Evolutionary conservation across 2,329 filamentous ascomycete genomes (phyloP).

Genomic region (Aspergillus felis): DNA sequence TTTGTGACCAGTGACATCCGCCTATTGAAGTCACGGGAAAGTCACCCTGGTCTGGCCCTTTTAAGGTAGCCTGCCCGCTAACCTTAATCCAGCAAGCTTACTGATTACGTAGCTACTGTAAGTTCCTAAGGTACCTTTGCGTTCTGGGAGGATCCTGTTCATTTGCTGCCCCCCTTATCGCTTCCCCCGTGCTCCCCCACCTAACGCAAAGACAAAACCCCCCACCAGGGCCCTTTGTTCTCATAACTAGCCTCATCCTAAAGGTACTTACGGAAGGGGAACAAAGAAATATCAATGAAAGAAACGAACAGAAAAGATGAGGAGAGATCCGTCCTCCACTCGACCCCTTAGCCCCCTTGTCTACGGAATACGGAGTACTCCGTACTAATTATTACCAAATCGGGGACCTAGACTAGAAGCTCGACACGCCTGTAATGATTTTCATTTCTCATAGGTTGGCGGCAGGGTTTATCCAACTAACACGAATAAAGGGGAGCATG

Average conservation of each 20-base stretch:
- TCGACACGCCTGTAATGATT: neutral
- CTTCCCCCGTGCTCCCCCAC: neutral
- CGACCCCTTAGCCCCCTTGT: neutral
- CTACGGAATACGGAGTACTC: neutral
- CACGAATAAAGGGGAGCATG: neutral
- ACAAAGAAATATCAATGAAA: neutral
- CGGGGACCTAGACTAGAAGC: neutral
- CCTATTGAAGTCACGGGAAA: neutral
- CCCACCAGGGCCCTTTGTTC: neutral
- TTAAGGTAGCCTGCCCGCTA: neutral
- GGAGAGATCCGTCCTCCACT: neutral
- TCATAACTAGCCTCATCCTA: neutral
- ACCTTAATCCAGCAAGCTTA: neutral
- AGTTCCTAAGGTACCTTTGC: no score
- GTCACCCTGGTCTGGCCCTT: neutral
- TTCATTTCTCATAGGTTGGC: neutral
- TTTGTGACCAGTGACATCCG: slow-evolving; percentile 5
- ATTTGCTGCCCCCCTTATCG: neutral
- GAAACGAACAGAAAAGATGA: neutral
- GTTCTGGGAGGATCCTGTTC: no score
- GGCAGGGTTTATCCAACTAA: neutral
- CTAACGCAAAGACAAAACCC: neutral
- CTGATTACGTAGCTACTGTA: no score
- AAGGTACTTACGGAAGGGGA: neutral
- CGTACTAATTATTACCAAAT: neutral